phyloP scores from a whole-genome alignment of 768 basidiomycete species.

The Calocybe cyanea region DNA sequence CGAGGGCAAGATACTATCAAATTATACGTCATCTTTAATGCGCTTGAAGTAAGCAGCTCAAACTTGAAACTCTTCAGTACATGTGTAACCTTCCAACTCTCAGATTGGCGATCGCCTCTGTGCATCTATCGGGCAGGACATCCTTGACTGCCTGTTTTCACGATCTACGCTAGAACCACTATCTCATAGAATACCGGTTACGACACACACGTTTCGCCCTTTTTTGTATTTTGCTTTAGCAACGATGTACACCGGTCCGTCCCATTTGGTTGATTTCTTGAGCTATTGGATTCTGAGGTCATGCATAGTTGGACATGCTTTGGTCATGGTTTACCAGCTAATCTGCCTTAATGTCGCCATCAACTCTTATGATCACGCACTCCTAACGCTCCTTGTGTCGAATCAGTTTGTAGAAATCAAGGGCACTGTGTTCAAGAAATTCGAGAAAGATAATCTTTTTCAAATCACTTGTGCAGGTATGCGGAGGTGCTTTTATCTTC shows the following conservation, averaged over 20 bases:
- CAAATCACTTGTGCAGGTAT: slow-evolving; percentile 96
- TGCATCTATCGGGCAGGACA: slow-evolving; percentile 95
- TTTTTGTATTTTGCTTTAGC: slow-evolving; percentile 82
- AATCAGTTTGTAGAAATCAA: slow-evolving; percentile 99
- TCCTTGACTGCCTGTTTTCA: slow-evolving; percentile 94
- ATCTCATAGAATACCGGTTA: slow-evolving; percentile 57
- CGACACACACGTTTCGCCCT: slow-evolving; percentile 69
- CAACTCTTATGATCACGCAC: slow-evolving; percentile 95
- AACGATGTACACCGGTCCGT: slow-evolving; percentile 75
- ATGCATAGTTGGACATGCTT: slow-evolving; percentile 70
- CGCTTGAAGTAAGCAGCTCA: slow-evolving; percentile 83
- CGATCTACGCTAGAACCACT: slow-evolving; percentile 80
- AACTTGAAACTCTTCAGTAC: neutral
- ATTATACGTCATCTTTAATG: slow-evolving; percentile 98
- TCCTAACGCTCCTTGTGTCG: slow-evolving; percentile 89
- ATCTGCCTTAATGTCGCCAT: slow-evolving; percentile 95
- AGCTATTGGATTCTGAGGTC: too few relatives aligned
- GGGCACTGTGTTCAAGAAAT: slow-evolving; percentile 98
- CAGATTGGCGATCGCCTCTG: slow-evolving; percentile 96
- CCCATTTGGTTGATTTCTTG: neutral
- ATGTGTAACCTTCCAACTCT: slow-evolving; percentile 6
- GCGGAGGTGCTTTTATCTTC: slow-evolving; percentile 12
- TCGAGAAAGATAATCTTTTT: slow-evolving; percentile 97
- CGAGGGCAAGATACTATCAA: slow-evolving; percentile 99
- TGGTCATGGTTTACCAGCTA: slow-evolving; percentile 96